phyloP scores from a whole-genome alignment of 2,329 filamentous ascomycete genomes.

The Phyllosticta citriasiana region DNA sequence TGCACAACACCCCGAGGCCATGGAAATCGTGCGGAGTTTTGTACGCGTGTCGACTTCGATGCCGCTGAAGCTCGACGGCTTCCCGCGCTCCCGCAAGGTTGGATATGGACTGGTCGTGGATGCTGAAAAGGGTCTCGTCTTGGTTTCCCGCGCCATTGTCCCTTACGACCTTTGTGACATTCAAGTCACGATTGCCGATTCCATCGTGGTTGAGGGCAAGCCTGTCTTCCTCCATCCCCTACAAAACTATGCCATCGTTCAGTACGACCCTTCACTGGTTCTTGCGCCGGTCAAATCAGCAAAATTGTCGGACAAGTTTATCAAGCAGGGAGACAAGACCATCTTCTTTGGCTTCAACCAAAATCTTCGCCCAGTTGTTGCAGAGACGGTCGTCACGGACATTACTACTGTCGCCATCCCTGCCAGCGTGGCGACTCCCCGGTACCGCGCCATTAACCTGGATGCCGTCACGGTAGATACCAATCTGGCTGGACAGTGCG shows the following conservation, averaged over 20 bases:
- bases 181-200: conserved; percentile 90
- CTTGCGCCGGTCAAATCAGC: conserved; percentile 88
- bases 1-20: conserved; percentile 79
- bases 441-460: conserved; percentile 86
- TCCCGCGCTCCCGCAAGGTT: conserved; percentile 86
- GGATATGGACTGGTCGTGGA: conserved; percentile 97
- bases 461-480: conserved; percentile 92
- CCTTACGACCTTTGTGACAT: conserved; percentile 97
- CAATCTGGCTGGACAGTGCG: conserved; percentile 74
- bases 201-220: conserved; percentile 86
- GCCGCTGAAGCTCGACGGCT: conserved; percentile 96
- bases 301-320: conserved; percentile 65
- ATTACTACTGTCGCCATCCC: conserved; percentile 96
- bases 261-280: conserved; percentile 91
- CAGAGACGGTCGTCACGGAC: conserved; percentile 90
- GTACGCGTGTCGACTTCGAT: conserved; percentile 87
- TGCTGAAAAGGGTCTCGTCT: conserved; percentile 86
- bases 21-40: conserved; percentile 87
- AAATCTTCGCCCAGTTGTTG: conserved; percentile 85
- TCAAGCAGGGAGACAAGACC: conserved; percentile 87
- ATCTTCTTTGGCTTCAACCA: conserved; percentile 99
- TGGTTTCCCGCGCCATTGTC: conserved; percentile 88
- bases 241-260: conserved; percentile 91
- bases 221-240: conserved; percentile 93
- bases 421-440: conserved; percentile 79